Evolutionary conservation across 306 rosid genomes (phyloP), one percentile per base, ranked within the genome.

Genomic region (Lablab purpureus): DNA sequence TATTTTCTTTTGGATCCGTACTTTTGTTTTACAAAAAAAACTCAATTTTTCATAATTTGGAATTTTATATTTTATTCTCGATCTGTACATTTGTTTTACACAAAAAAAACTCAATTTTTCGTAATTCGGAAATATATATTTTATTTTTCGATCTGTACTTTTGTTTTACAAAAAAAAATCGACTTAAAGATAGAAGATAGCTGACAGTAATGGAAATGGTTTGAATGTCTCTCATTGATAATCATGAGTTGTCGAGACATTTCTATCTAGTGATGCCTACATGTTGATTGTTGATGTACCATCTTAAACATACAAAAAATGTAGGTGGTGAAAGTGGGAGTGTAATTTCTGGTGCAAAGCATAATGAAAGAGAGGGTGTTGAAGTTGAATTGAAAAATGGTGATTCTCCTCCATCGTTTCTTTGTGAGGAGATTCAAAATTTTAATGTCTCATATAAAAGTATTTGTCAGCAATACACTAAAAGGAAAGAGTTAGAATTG

Each of bases 231-330:
- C 77, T 82, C 82, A 80, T 74, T 81, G 85, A 78, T 86, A 79
- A 51, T 82, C 90, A 76, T 79, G 82, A 19, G 67, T 47, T 56
- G 75, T 73, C 47, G 89, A 86, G 78, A 84, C 83, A 70, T 92
- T 91, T 90, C 87, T 97, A 80, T 94, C 97, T 52, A 87, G 85
- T 65, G 99, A 94, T 86, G 97, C 97, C 6, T 94, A 94, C 78
- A 91, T 94, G 99, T 76, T n/a, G n/a, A n/a, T n/a, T n/a, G n/a
- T n/a, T 94, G 89, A 94, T 94, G 99, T 94, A 92, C 85, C 92
- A 82, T 87, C 90, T 85, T 77, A 91, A 90, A 84, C 54, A 50
- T 54, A 41, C 73, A 3, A 64, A 27, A 43, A 74, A 75, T 79
- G 88, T 72, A 3, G 52, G 70, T n/a, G n/a, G n/a, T 63, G 82